phyloP scores from a whole-genome alignment of 257 asterid genomes.

The Solanum virginianum region DNA sequence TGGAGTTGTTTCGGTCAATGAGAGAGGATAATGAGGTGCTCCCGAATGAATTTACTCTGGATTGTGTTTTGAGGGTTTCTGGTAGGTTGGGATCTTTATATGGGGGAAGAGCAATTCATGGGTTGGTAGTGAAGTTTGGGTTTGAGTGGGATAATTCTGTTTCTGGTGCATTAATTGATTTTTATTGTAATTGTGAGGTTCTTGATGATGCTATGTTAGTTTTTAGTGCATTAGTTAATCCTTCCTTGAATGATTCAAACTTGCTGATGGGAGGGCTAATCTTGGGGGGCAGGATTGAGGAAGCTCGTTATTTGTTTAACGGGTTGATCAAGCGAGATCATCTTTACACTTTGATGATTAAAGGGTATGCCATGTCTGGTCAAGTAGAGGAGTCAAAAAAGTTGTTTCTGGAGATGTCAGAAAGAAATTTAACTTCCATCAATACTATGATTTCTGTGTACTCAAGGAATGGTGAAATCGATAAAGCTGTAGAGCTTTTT shows the following conservation, averaged over 20 bases:
- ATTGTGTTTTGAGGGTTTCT: constrained; percentile 53
- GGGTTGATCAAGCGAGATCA: constrained; percentile 29
- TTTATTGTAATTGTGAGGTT: constrained; percentile 37
- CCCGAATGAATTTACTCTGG: constrained; percentile 78
- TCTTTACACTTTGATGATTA: constrained; percentile 54
- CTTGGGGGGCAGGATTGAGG: constrained; percentile 29
- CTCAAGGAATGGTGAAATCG: constrained; percentile 34
- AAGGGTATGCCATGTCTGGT: constrained; percentile 54
- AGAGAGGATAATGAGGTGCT: constrained; percentile 25
- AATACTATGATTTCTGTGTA: constrained; percentile 68
- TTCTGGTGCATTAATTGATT: constrained; percentile 38
- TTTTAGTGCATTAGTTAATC: constrained; percentile 16
- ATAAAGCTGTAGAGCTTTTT: constrained; percentile 53
- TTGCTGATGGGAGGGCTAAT: constrained; percentile 43
- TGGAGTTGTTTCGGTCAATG: constrained; percentile 57
- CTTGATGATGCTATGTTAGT: constrained; percentile 44
- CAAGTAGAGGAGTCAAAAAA: constrained; percentile 34
- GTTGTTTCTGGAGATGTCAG: constrained; percentile 41
- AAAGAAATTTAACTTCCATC: constrained; percentile 23
- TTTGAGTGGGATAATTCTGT: constrained; percentile 37
- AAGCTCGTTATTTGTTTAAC: constrained; percentile 44
- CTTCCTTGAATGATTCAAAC: constrained; percentile 23
- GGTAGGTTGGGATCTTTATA: constrained; percentile 28
- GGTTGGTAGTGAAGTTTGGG: constrained; percentile 43
- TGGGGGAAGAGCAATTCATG: constrained; percentile 49